Conservation (phyloP, 208 protist species). For the Leishmania turanica region DNA sequence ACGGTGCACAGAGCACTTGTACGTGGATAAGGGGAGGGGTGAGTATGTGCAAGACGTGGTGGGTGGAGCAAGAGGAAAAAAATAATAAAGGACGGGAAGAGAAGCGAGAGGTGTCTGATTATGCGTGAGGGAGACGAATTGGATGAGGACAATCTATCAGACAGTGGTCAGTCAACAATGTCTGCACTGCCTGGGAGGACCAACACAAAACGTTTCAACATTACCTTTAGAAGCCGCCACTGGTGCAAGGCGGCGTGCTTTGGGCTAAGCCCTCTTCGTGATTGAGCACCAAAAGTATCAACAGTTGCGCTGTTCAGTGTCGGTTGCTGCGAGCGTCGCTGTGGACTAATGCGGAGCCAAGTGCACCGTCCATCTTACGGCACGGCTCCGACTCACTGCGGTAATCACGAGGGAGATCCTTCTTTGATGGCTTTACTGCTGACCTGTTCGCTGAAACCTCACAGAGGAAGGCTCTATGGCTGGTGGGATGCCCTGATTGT, state of each 20-base stretch:
- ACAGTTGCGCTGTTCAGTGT: not conserved
- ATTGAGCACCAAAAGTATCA: too few relatives aligned
- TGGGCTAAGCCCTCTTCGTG: not conserved
- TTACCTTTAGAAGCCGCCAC: not conserved
- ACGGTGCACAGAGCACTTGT: not conserved
- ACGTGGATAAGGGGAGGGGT: not conserved
- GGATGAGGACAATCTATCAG: not conserved
- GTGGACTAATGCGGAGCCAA: not conserved
- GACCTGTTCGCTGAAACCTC: not conserved
- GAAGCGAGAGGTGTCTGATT: not conserved
- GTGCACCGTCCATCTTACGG: not conserved
- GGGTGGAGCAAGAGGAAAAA: not conserved
- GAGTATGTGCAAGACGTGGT: not conserved
- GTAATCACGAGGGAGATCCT: not conserved
- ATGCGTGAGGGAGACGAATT: not conserved
- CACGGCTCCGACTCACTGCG: conserved; percentile 1
- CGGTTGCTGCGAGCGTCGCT: not conserved
- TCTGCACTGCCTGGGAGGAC: not conserved
- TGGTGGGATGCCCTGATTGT: not conserved
- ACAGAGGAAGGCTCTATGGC: not conserved
- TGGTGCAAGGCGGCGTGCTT: not conserved
- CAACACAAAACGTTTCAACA: not conserved
- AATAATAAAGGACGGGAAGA: not conserved
- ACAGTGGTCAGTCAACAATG: not conserved
- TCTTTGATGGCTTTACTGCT: not conserved